Conservation (phyloP, 192 early-diverging fungal genomes). For the Backusella morwellensis region DNA sequence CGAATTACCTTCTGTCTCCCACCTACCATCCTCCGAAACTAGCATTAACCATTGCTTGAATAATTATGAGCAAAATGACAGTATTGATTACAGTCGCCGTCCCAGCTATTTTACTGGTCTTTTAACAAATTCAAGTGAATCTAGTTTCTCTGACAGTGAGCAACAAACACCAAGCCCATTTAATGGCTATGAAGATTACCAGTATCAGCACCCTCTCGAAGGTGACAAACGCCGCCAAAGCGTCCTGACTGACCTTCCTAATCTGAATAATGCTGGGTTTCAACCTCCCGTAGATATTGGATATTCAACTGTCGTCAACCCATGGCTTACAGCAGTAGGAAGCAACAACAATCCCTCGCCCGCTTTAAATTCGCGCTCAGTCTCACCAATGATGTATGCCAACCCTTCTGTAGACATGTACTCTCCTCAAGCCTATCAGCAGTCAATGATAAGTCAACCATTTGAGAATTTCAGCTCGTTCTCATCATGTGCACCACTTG, state of each 20-base stretch:
- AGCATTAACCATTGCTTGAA: not conserved
- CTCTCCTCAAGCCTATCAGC: conserved; percentile 10
- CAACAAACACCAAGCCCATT: conserved; percentile 24
- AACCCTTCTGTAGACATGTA: conserved; percentile 13
- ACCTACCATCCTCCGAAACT: not conserved
- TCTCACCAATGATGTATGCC: conserved; percentile 18
- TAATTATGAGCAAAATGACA: conserved; percentile 10
- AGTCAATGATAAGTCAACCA: not conserved
- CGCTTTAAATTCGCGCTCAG: conserved; percentile 6
- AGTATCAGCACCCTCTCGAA: not conserved
- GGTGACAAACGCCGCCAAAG: conserved; percentile 14
- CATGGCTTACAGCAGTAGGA: not conserved
- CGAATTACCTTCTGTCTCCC: not conserved
- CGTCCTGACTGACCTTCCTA: conserved; percentile 7
- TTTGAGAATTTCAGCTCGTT: not conserved
- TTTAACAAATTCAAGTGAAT: conserved; percentile 14
- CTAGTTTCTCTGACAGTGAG: conserved; percentile 25
- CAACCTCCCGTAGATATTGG: not conserved
- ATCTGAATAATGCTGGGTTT: not conserved
- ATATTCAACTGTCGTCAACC: conserved; percentile 4
- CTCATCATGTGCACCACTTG: not conserved
- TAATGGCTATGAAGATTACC: conserved; percentile 15
- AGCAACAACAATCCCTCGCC: not conserved
- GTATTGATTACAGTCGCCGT: conserved; percentile 20
- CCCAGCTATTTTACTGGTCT: conserved; percentile 27